Percentiles rank a stretch among this genome's conserved stretches.
Evolutionary conservation across 306 rosid species (phyloP).

Genomic region (Geum urbanum): DNA sequence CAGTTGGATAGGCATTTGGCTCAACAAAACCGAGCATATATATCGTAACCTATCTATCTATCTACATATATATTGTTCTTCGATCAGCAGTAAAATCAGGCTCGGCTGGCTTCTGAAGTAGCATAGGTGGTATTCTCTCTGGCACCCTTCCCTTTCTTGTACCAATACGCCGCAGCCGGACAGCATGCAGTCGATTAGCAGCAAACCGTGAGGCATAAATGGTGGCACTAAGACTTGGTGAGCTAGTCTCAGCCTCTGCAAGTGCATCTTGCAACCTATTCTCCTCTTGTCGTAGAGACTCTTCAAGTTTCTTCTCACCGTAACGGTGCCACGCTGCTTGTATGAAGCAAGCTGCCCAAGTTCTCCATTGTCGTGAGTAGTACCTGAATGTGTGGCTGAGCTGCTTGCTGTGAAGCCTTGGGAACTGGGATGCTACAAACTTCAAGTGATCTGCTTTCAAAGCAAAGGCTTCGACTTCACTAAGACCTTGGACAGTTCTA

Average conservation of each 20-base stretch:
- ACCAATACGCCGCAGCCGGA: slow-evolving; percentile 56
- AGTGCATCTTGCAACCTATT: slow-evolving; percentile 78
- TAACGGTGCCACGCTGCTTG: slow-evolving; percentile 92
- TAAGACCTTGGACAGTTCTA: slow-evolving; percentile 71
- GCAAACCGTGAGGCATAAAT: slow-evolving; percentile 87
- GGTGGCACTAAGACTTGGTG: slow-evolving; percentile 82
- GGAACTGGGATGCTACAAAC: slow-evolving; percentile 78
- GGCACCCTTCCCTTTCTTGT: slow-evolving; percentile 64
- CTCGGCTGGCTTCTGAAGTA: slow-evolving; percentile 92
- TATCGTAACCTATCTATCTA: background rate
- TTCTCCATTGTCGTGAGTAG: slow-evolving; percentile 91
- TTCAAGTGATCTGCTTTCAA: slow-evolving; percentile 79
- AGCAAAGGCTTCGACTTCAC: slow-evolving; percentile 90
- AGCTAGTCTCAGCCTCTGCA: slow-evolving; percentile 66
- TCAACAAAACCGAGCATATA: slow-evolving; percentile 15
- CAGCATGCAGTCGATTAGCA: slow-evolving; percentile 64
- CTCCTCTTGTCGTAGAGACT: slow-evolving; percentile 74
- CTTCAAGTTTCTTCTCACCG: slow-evolving; percentile 70
- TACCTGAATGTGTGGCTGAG: slow-evolving; percentile 83
- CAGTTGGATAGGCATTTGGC: slow-evolving; percentile 8
- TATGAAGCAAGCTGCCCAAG: slow-evolving; percentile 95
- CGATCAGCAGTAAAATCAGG: slow-evolving; percentile 85
- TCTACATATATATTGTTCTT: slow-evolving; percentile 35
- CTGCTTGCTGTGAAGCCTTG: slow-evolving; percentile 87
- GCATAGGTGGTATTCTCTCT: slow-evolving; percentile 65